Evolutionary conservation across 441 rosid genomes (phyloP), one percentile per base, ranked within the genome.

Genomic region (Theobroma grandiflorum): DNA sequence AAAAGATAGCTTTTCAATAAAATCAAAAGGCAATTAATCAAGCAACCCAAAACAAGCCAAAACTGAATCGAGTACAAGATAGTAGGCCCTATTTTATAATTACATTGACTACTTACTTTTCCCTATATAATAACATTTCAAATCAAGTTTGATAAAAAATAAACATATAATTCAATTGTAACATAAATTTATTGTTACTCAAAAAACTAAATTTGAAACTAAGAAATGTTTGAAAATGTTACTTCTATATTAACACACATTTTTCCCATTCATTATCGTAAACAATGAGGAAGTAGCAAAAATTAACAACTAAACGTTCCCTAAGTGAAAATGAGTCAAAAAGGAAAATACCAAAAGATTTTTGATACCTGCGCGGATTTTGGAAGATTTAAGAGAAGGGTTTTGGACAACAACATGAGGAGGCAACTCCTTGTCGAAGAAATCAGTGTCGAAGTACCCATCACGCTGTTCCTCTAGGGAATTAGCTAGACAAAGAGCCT

Each of bases 391-490:
- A 49, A 82, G 90, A 68, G 88, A 50, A 10, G 99, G 99, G 80
- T 96, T 96, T 85, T 93, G 98, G 73, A 96, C 98, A 65, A 96
- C 75, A 20, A 90, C 84, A 77, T 92, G 92, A 78, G 94, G 93
- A 72, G 98, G 97, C 85, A 91, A 74, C 11, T 87, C 88, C 85
- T 94, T 96, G 8, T 90, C 91, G 75, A 86, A 90, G 82, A 90
- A 90, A 81, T 94, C 98, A 64, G 89, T 80, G 33, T 80, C 82
- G 61, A 92, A 95, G 86, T 80, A 87, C 3, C 98, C 99, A 77
- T 90, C 92, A 26, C 99, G 90, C 85, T 93, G 99, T 68, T 96
- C 99, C 81, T 96, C 98, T 20, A 96, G 93, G 12, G 99, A 94
- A 65, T 94, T 92, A 61, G 98, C 99, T 40, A 94, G 95, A 78